phyloP scores from a whole-genome alignment of 352 stramenopile species.

The Globisporangium polare region DNA sequence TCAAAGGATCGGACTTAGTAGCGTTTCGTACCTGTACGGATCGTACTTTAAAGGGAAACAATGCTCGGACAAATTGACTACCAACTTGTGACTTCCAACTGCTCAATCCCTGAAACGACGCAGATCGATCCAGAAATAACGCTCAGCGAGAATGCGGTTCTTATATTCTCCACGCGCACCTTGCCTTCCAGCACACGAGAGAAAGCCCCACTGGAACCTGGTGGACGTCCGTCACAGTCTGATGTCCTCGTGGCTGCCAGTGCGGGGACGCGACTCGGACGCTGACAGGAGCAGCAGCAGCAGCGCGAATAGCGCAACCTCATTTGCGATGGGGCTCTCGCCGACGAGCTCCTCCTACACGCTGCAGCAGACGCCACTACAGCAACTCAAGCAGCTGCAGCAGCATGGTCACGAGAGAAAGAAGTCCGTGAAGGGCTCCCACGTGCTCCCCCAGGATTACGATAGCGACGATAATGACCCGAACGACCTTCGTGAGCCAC shows the following conservation, averaged over 20 bases:
- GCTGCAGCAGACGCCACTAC: not conserved
- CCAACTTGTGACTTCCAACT: no score
- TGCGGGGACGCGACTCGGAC: constrained; percentile 4
- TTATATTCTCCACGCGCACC: no score
- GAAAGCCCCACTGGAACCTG: no score
- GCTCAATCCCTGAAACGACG: not conserved
- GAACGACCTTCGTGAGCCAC: constrained; percentile 15
- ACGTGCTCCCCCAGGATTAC: constrained; percentile 44
- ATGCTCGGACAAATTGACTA: not conserved
- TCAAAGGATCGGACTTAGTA: no score
- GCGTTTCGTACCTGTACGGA: constrained; percentile 6
- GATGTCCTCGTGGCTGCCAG: constrained; percentile 9
- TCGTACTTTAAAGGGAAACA: not conserved
- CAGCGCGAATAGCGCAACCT: not conserved
- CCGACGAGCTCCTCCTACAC: not conserved
- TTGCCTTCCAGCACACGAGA: no score
- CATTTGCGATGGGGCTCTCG: constrained; percentile 7
- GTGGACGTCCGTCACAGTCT: no score
- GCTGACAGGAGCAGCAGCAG: constrained; percentile 2
- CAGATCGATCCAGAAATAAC: not conserved
- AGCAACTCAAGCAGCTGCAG: constrained; percentile 20
- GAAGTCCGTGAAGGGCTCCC: constrained; percentile 31
- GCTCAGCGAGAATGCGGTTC: no score
- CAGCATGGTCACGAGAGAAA: constrained; percentile 16
- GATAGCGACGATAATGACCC: constrained; percentile 1